phyloP scores from a whole-genome alignment of 768 basidiomycete genomes.

The Calocybe cyanea region DNA sequence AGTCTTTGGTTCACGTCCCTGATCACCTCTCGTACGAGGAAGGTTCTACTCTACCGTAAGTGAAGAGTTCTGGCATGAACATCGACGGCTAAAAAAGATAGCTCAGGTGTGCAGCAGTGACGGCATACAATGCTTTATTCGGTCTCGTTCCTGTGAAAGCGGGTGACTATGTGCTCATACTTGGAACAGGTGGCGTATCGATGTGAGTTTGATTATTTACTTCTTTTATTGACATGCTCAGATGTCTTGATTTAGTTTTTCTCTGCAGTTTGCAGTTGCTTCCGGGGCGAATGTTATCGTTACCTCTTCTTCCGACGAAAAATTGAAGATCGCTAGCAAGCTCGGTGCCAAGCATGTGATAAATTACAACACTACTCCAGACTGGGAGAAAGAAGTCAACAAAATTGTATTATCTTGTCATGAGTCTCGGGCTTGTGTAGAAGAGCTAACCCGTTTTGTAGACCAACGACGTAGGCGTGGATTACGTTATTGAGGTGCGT shows the following conservation, averaged over 20 bases:
- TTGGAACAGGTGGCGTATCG: slow-evolving; percentile 56
- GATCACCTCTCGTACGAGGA: slow-evolving; percentile 59
- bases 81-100: not conserved
- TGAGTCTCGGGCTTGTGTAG: not conserved
- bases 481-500: slow-evolving; percentile 35
- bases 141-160: slow-evolving; percentile 49
- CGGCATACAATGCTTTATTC: slow-evolving; percentile 58
- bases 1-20: slow-evolving; percentile 52
- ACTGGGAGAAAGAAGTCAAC: slow-evolving; percentile 54
- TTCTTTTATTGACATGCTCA: not conserved
- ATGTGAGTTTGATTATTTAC: slow-evolving; percentile 29
- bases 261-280: slow-evolving; percentile 56
- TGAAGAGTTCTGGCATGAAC: not conserved
- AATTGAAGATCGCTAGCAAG: slow-evolving; percentile 47
- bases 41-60: slow-evolving; percentile 60
- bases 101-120: slow-evolving; percentile 53
- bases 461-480: slow-evolving; percentile 35
- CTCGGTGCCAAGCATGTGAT: slow-evolving; percentile 54
- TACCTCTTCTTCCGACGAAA: slow-evolving; percentile 65
- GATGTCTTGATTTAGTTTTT: slow-evolving; percentile 36
- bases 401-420: slow-evolving; percentile 31
- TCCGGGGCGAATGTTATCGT: slow-evolving; percentile 62
- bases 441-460: slow-evolving; percentile 16
- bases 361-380: slow-evolving; percentile 55
- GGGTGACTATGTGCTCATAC: slow-evolving; percentile 54